Evolutionary conservation across 192 early-diverging fungal species (phyloP), one percentile per base, ranked within the genome.

Genomic region (Funneliformis geosporum): DNA sequence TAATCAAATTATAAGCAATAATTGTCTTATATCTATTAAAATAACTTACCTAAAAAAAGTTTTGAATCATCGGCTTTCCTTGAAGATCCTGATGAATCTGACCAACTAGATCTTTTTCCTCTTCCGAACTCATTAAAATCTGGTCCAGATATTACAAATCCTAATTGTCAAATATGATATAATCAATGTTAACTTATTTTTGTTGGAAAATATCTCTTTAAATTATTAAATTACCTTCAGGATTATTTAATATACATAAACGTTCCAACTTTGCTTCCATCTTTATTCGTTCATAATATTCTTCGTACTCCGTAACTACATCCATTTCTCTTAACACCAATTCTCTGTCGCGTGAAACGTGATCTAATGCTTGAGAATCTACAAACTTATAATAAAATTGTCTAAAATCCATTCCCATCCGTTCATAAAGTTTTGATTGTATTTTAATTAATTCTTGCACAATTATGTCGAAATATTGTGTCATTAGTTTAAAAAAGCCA

Each of bases 381-480:
- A 86, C 62, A 59, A 68, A 68, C 38, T 83, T 84, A 50, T 72
- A 72, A 80, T 79, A 85, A 33, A 78, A 85, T 65, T 82, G 81
- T 27, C 79, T 73, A 40, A 87, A 81, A 72, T 89, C 85, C 44
- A 62, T 69, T 21, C 77, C 81, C 65, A 89, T 85, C 18, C 87
- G 84, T 14, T 74, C 61, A 81, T 91, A 86, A 47, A 89, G 86
- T 39, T 65, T 83, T 40, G 85, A 79, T 67, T 93, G 92, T 0
- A 92, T 81, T 47, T 81, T 79, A 12, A 85, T 84, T 78, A 93
- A 87, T 27, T 89, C 86, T 75, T 84, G 83, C 2, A 89, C 79
- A 23, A 93, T 88, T 9, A 89, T 67, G 46, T 91, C 88, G 74
- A 92, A 86, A 80, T 92, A 94, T 76, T 88, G 83, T 1, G 82